Evolutionary conservation across 345 rosid genomes (phyloP), one percentile per base, ranked within the genome.

Genomic region (Eucalyptus marginata): DNA sequence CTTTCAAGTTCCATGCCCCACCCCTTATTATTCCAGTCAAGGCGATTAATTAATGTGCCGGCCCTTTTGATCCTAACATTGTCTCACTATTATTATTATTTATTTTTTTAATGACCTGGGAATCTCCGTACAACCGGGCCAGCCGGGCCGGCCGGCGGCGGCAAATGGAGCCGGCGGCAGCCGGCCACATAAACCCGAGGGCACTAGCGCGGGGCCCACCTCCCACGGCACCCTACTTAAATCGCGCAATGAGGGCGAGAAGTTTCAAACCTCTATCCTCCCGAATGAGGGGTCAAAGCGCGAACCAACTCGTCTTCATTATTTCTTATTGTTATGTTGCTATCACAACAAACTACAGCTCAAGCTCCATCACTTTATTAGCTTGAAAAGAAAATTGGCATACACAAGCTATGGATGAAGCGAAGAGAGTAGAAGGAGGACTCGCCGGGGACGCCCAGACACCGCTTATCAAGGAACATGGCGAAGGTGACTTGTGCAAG

Each of bases 341-440:
- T 10, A 40, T 40, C 84, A 40, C 27, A 40, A 13, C 84, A 76
- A 3, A 87, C 29, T 12, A 29, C 44, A 33, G 66, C 6, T 13
- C 87, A 54, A 27, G 62, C 59, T 52, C 43, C 62, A 49, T 86
- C 87, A 7, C 31, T 52, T 59, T 4, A 40, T 40, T 40, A 20
- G 47, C 84, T 76, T 64, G 66, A 44, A 76, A 25, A 40, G 47
- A n/a, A n/a, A 59, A 49, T 87, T 44, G 18, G n/a, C 76, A 27
- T 43, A 86, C 50, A 12, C 25, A 24, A 86, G 85, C 86, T 14
- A 93, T 93, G 94, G 93, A 89, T 88, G 94, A 93, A 87, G 90
- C 93, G 13, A 92, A 88, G 90, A 93, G 79, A 90, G 88, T 92
- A n/a, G 96, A 94, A 92, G 95, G 93, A 92, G 95, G 95, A 68